Evolutionary conservation across 2,329 filamentous ascomycete species (phyloP), one percentile per base, ranked within the genome.

Genomic region (Sarocladiaceae sp.): DNA sequence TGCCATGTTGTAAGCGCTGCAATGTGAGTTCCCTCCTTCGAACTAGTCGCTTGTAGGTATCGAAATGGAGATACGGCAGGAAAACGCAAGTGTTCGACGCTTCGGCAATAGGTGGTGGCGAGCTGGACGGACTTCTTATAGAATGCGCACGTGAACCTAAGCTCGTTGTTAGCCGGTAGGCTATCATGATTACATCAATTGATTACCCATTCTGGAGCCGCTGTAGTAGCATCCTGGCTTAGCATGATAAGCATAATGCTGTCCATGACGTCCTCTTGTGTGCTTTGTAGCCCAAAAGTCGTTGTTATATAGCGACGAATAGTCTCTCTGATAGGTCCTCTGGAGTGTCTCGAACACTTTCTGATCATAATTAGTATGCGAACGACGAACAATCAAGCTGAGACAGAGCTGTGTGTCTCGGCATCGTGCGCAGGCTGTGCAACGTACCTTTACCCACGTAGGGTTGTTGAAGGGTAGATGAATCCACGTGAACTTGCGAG

Each of bases 21-120:
- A 68, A 58, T 21, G 83, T 73, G 3, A 82, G 61, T 26, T 73
- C 70, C 0, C 78, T 73, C 1, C 80, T 71, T 29, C 69, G 67
- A 9, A 82, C 64, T 2, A 83, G 63, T 37, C 73, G 72, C 45
- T 70, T 67, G 54, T 83, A 83, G 0, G 76, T 80, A 51, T 83
- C 80, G 55, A 80, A 83, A 49, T 83, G 78, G 0, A 83, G 69
- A 51, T 82, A 80, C 0, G 77, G 77, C 1, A 80, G 58, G 46
- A 75, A 78, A 1, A 78, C 55, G 27, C 72, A 76, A 0, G 76
- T 63, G 43, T 69, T 70, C 27, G 57, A 53, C 31, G 63, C 51
- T 13, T 61, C 53, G 7, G 53, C 47, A 19, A 49, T 11, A 37
- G 56, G 7, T 44, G 61, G 13, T 32, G 58, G 46, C 19, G 65